These are phyloP conservation scores for Podila minutissima DNA, from an alignment of 192 early-diverging fungal species.

Conservation along the genomic window DNA sequence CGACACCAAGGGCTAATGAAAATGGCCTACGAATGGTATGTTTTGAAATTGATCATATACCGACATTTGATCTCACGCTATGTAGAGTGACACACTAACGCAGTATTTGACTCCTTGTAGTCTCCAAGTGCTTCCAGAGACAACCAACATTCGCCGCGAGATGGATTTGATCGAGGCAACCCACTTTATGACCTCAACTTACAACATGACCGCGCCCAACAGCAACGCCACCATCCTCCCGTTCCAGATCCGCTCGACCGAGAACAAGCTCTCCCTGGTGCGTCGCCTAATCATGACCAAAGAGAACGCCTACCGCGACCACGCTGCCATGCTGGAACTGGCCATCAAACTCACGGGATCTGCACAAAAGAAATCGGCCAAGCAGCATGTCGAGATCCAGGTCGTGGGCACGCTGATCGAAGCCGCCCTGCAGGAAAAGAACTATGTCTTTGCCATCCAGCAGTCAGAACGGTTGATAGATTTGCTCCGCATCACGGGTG, in stretches of 20 bases:
- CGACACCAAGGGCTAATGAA: slow-evolving; percentile 74
- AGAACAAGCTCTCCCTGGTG: slow-evolving; percentile 69
- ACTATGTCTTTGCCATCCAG: slow-evolving; percentile 61
- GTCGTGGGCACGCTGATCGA: slow-evolving; percentile 71
- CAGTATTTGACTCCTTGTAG: slow-evolving; percentile 40
- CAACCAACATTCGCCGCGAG: slow-evolving; percentile 63
- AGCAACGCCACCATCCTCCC: slow-evolving; percentile 64
- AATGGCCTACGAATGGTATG: slow-evolving; percentile 77
- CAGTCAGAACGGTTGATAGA: slow-evolving; percentile 71
- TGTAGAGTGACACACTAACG: background rate
- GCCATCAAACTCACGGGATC: slow-evolving; percentile 55
- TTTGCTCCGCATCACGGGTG: slow-evolving; percentile 36
- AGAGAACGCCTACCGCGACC: slow-evolving; percentile 58
- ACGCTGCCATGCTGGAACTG: slow-evolving; percentile 64
- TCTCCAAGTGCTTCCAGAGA: slow-evolving; percentile 67
- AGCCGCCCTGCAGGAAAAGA: slow-evolving; percentile 65
- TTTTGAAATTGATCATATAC: background rate
- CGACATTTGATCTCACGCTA: too few species aligned
- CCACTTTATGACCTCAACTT: slow-evolving; percentile 65
- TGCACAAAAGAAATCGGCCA: slow-evolving; percentile 21
- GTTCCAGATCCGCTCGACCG: slow-evolving; percentile 73
- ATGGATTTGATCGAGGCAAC: slow-evolving; percentile 78
- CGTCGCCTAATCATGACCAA: slow-evolving; percentile 64
- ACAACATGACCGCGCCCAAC: slow-evolving; percentile 56
- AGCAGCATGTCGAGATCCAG: slow-evolving; percentile 56